phyloP scores from a whole-genome alignment of 345 rosid genomes.

The Melastoma malabathricum region DNA sequence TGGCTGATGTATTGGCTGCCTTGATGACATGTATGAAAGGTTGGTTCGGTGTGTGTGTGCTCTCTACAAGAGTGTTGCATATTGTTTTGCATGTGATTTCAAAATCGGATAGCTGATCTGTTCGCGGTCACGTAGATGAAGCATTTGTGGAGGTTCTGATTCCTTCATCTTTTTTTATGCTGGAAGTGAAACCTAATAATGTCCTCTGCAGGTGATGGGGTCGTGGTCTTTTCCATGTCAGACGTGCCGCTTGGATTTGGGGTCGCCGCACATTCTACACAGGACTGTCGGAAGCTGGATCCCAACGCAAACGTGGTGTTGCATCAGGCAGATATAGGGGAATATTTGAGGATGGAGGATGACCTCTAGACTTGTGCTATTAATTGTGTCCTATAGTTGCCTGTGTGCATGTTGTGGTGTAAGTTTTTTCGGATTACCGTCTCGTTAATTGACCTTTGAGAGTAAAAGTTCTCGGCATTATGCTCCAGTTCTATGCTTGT shows the following conservation, averaged over 20 bases:
- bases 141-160: too few relatives aligned
- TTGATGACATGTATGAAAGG: too few relatives aligned
- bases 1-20: too few relatives aligned
- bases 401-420: not conserved
- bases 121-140: too few relatives aligned
- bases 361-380: constrained; percentile 36
- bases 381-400: not conserved
- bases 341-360: constrained; percentile 85
- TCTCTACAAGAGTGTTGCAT: too few relatives aligned
- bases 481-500: too few relatives aligned
- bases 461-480: too few relatives aligned
- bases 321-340: constrained; percentile 79
- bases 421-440: too few relatives aligned
- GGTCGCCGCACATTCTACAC: constrained; percentile 59
- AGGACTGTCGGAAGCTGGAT: constrained; percentile 81
- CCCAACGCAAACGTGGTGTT: constrained; percentile 78
- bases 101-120: too few relatives aligned
- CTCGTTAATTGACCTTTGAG: too few relatives aligned
- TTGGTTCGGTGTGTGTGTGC: too few relatives aligned
- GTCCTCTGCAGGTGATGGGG: constrained; percentile 55
- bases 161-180: not conserved
- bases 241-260: constrained; percentile 88
- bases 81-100: too few relatives aligned
- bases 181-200: not conserved
- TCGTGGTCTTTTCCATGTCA: constrained; percentile 76